These are phyloP conservation scores for Aspergillus ostianus DNA, from an alignment of 495 filamentous ascomycete genomes.

Conservation along the genomic window DNA sequence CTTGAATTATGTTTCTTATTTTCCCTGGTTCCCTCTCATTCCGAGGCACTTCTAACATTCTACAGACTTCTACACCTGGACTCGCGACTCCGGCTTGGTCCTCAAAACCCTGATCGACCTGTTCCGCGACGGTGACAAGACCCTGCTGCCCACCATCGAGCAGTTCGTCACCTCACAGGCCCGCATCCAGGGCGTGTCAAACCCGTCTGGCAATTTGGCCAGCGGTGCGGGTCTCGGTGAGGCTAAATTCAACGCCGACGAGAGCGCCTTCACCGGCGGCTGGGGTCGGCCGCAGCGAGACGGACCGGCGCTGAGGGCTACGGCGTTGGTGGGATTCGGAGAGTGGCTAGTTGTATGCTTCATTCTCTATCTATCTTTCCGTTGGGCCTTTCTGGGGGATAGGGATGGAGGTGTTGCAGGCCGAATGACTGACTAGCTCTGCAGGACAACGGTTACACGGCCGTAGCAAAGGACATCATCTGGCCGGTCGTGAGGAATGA, in stretches of 20 bases:
- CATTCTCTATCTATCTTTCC: background rate
- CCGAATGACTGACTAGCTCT: background rate
- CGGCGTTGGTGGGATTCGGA: constrained; percentile 49
- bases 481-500: constrained; percentile 68
- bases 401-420: background rate
- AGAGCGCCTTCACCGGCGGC: constrained; percentile 56
- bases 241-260: constrained; percentile 54
- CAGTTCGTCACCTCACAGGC: constrained; percentile 57
- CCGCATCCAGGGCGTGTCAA: constrained; percentile 58
- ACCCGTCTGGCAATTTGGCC: constrained; percentile 56
- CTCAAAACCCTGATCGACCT: constrained; percentile 60
- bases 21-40: no score
- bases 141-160: constrained; percentile 54
- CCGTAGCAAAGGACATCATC: constrained; percentile 33
- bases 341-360: constrained; percentile 35
- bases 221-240: constrained; percentile 43
- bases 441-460: constrained; percentile 30
- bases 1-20: no score
- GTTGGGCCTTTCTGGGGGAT: background rate
- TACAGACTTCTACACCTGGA: constrained; percentile 62
- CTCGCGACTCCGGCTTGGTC: constrained; percentile 65
- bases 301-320: constrained; percentile 68
- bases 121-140: constrained; percentile 54
- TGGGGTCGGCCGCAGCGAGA: constrained; percentile 76
- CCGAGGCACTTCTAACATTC: no score